These are phyloP conservation scores for Kwoniella botswanensis DNA, from an alignment of 768 basidiomycete genomes.

Conservation along the genomic window DNA sequence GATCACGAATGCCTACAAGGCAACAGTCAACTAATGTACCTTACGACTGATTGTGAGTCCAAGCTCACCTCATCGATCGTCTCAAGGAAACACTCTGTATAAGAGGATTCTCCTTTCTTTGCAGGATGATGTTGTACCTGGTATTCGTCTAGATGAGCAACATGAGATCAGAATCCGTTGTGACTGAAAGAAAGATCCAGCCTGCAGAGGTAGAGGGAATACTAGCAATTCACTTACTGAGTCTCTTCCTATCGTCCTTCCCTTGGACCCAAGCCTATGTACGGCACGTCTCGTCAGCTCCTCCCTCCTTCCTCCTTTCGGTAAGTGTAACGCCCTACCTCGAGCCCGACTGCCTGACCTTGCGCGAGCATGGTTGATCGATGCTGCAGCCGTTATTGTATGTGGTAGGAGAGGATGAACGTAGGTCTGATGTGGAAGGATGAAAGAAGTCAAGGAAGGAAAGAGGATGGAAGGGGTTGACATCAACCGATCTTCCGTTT, in stretches of 20 bases:
- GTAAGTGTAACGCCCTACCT: background rate
- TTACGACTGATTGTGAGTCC: background rate
- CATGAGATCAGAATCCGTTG: background rate
- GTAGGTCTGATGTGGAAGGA: too few species aligned
- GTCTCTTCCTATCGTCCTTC: background rate
- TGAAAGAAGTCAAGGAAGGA: too few species aligned
- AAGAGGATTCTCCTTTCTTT: background rate
- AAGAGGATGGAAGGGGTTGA: too few species aligned
- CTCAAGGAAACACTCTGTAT: constrained; percentile 20
- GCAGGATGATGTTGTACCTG: constrained; percentile 10
- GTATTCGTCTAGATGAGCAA: constrained; percentile 13
- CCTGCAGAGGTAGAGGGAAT: background rate
- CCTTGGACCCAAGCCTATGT: constrained; percentile 19
- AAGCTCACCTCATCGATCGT: constrained; percentile 18
- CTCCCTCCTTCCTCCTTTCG: background rate
- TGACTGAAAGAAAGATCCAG: background rate
- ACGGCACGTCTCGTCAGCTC: background rate
- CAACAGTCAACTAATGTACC: too few species aligned
- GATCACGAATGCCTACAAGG: too few species aligned
- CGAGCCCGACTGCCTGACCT: background rate
- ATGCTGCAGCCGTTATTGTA: too few species aligned
- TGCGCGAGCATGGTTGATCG: background rate
- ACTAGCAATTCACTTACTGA: background rate
- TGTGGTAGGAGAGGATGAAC: too few species aligned
- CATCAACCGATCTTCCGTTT: too few species aligned